A percentile compares a stretch with the other conserved stretches of the same genome.
These are phyloP conservation scores for Epithemia pelagica DNA, from an alignment of 108 stramenopile genomes.

Conservation along the genomic window DNA sequence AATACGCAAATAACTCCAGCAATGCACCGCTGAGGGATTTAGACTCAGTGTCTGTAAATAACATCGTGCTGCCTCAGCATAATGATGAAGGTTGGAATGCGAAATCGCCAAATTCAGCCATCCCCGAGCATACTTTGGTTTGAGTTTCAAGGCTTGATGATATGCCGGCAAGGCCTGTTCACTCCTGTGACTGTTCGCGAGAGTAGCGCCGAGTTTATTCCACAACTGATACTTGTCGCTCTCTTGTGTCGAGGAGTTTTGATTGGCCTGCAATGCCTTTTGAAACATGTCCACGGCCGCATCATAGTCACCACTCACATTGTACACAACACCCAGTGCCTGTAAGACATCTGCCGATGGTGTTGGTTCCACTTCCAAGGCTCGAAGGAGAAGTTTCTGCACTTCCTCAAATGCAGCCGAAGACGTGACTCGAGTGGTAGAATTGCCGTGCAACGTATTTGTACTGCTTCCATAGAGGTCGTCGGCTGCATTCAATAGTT, in stretches of 20 bases:
- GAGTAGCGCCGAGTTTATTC: slow-evolving; percentile 94
- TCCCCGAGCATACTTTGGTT: slow-evolving; percentile 90
- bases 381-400: slow-evolving; percentile 72
- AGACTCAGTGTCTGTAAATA: slow-evolving; percentile 89
- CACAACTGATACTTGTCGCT: slow-evolving; percentile 53
- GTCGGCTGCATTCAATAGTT: slow-evolving; percentile 61
- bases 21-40: slow-evolving; percentile 85
- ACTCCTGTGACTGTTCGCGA: slow-evolving; percentile 87
- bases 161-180: slow-evolving; percentile 83
- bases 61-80: slow-evolving; percentile 84
- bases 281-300: slow-evolving; percentile 72
- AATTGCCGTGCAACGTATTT: slow-evolving; percentile 10
- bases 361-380: slow-evolving; percentile 56
- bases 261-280: slow-evolving; percentile 57
- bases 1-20: slow-evolving; percentile 94
- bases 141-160: slow-evolving; percentile 68
- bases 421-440: slow-evolving; percentile 14
- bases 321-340: slow-evolving; percentile 90
- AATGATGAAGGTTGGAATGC: slow-evolving; percentile 81
- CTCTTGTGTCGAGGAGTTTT: slow-evolving; percentile 18
- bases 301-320: slow-evolving; percentile 85
- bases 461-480: slow-evolving; percentile 11
- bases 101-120: slow-evolving; percentile 98
- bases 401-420: slow-evolving; percentile 78
- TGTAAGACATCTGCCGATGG: slow-evolving; percentile 74